Evolutionary conservation across 1,284 basidiomycete genomes (phyloP).

Genomic region (Ceratobasidium sp.): DNA sequence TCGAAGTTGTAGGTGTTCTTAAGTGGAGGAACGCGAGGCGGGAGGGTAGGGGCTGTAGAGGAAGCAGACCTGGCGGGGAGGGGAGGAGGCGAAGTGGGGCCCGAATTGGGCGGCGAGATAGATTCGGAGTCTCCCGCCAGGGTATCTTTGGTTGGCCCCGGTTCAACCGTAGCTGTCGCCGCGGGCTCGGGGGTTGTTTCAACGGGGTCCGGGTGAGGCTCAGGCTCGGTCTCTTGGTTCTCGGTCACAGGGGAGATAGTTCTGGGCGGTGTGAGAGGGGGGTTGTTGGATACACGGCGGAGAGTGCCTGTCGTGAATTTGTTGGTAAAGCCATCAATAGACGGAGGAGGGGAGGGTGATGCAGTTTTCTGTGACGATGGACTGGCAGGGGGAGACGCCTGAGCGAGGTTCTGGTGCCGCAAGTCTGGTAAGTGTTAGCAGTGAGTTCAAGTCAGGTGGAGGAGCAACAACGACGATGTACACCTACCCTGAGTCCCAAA

Average conservation of each 20-base stretch:
- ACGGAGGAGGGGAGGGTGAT: slow-evolving; percentile 46
- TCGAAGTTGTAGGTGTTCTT: slow-evolving; percentile 37
- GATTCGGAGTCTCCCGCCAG: not conserved
- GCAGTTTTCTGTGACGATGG: slow-evolving; percentile 56
- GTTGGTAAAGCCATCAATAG: slow-evolving; percentile 40
- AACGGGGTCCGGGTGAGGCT: slow-evolving; percentile 16
- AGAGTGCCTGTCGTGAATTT: slow-evolving; percentile 45
- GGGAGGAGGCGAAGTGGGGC: not conserved
- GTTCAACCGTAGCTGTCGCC: not conserved
- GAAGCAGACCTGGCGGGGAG: not conserved
- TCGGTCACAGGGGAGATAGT: slow-evolving; percentile 42
- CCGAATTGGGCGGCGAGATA: not conserved
- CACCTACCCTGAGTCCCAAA: slow-evolving; percentile 65
- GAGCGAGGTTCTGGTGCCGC: slow-evolving; percentile 68
- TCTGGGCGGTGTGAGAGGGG: slow-evolving; percentile 46
- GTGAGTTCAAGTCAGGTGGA: not conserved
- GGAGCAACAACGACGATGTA: not conserved
- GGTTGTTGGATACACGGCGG: slow-evolving; percentile 44
- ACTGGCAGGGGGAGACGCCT: slow-evolving; percentile 59
- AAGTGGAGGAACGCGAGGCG: slow-evolving; percentile 13
- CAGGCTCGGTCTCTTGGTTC: slow-evolving; percentile 26
- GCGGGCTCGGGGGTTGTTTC: slow-evolving; percentile 15
- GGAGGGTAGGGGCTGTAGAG: slow-evolving; percentile 22
- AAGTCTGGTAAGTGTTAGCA: slow-evolving; percentile 61
- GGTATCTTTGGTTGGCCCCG: not conserved